Evolutionary conservation across 768 basidiomycete species (phyloP).

Genomic region (Tricholoma sp.): DNA sequence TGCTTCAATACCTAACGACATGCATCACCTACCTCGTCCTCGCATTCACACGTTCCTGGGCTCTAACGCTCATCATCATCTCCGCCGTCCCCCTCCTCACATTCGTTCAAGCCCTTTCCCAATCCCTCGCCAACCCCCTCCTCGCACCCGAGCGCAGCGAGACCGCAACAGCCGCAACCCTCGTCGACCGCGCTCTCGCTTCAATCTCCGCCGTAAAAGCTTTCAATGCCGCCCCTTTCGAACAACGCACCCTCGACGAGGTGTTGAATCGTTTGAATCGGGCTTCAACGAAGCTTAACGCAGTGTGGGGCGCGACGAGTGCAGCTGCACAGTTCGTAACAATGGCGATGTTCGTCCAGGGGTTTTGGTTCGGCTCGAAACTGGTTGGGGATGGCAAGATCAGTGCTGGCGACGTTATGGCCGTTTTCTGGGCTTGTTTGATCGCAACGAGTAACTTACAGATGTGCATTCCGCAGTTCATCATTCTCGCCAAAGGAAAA

Average conservation of each 20-base stretch:
- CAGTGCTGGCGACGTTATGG: constrained; percentile 77
- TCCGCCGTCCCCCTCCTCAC: constrained; percentile 81
- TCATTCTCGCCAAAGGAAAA: constrained; percentile 78
- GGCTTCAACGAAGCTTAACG: constrained; percentile 49
- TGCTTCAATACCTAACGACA: constrained; percentile 79
- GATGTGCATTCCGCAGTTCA: constrained; percentile 77
- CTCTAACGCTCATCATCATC: constrained; percentile 88
- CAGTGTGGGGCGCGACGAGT: constrained; percentile 71
- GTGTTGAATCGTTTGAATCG: constrained; percentile 40
- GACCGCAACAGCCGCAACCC: constrained; percentile 61
- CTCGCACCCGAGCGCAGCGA: constrained; percentile 62
- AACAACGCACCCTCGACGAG: constrained; percentile 39
- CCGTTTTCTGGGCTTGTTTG: constrained; percentile 97
- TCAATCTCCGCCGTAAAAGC: constrained; percentile 87
- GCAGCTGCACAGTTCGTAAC: constrained; percentile 75
- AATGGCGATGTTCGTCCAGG: constrained; percentile 93
- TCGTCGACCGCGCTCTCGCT: constrained; percentile 70
- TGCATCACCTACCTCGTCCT: constrained; percentile 74
- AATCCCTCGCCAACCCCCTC: constrained; percentile 61
- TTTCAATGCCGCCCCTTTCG: constrained; percentile 67
- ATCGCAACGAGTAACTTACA: constrained; percentile 87
- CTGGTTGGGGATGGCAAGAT: constrained; percentile 74
- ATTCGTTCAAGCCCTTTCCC: constrained; percentile 71
- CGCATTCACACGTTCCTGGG: constrained; percentile 74
- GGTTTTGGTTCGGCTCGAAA: constrained; percentile 93